Evolutionary conservation across 352 stramenopile species (phyloP), one percentile per base, ranked within the genome.

Genomic region (Pythium rishiriense): DNA sequence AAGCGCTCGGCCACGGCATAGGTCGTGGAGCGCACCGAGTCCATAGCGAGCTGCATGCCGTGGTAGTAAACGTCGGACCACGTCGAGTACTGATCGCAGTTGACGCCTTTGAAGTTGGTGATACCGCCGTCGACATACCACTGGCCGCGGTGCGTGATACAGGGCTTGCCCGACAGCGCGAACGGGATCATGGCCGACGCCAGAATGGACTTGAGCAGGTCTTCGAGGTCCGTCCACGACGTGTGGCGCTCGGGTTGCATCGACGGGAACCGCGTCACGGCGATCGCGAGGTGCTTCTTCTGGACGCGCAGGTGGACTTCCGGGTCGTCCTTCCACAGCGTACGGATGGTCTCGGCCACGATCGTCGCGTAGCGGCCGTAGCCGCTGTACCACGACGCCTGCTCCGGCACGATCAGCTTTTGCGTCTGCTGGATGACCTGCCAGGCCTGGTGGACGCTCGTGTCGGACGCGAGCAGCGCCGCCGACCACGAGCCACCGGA

Each of bases 121-220:
- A 90, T 73, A 43, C 70, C 76, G 45, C 81, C 81, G 58, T 90
- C 81, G n/a, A 90, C 72, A 62, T 90, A 90, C 77, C 79, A 87
- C 35, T 87, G 47, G 6, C 79, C 81, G 37, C 79, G 79, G 64
- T 87, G 79, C 37, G 69, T 61, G 56, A 88, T 83, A 64, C 74
- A 88, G 28, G 74, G 81, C 60, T 75, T 78, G 14, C 79, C 81
- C 6, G 81, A 86, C 31, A 90, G 68, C 52, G 81, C 81, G 48
- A 90, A 87, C 53, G 81, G 81, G 59, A 90, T 79, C 55, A 90
- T 70, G 17, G 75, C 78, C 28, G 81, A 90, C 41, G 79, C 75
- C 49, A 87, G 50, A 62, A 90, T 90, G n/a, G 81, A 88, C 41
- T 73, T 74, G 39, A 72, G 83, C 22, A 88, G 76, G 50, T 90